Base-by-base conservation (phyloP, 1,139 yeast species). In the Maudiozyma humilis region DNA sequence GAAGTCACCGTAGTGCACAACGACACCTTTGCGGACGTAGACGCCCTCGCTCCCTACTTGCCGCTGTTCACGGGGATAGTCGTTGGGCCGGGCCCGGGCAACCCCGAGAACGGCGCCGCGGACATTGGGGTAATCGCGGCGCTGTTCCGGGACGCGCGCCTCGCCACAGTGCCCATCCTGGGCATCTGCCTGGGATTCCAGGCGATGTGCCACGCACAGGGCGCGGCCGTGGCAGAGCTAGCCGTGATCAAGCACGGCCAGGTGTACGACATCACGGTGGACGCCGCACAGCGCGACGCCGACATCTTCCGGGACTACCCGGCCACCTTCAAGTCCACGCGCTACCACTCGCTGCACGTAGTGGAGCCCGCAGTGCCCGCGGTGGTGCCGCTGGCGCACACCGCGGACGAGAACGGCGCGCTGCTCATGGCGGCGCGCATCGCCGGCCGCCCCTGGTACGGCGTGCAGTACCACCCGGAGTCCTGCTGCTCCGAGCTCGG, bases 1-100 rank as follows among this genome's bases (percentile, higher is more conserved):
- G 64, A 69, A 32, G 91, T 87, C 12, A 66, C 74, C 31, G 81
- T 85, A 1, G 76, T 88, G 36, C 91, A 82, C 57, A 87, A 87
- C 59, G 95, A 89, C 62, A 67, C 86, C 0, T 70, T 82, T 46
- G 40, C 63, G 4, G 40, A 48, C 1, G 65, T 73, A 12, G 68
- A 71, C 10, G 64, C 66, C 29, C 67, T 79, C 38, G 38, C 42
- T 10, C 42, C 43, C 2, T 60, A 68, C 30, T 55, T 71, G 7
- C 60, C 67, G 1, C 59, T 68, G n/a, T 82, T 87, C 54, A 86
- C 83, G 46, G 88, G 87, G 40, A 72, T 93, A 3, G 79, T 91
- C 0, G 73, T 91, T 13, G 98, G 98, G 0, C 99, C 99, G 0
- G 99, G 99, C 0, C 99, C 99, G 0, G 99, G 99, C 0, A 79